Percentiles rank a stretch among this genome's conserved stretches.
Conservation (phyloP, 106 monocot genomes). For the Gastrodia elata region DNA sequence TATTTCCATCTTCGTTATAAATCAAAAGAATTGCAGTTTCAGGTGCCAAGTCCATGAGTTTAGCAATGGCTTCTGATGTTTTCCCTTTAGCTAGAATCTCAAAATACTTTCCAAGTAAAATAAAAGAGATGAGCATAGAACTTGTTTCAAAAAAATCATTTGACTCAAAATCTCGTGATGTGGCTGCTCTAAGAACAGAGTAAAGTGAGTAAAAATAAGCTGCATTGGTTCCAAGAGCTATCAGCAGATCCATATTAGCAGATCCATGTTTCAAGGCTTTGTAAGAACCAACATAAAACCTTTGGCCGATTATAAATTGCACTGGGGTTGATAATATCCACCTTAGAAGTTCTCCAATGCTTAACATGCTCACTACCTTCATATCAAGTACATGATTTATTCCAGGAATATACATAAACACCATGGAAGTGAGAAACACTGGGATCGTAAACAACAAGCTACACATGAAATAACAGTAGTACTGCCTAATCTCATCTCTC, state of each 20-base stretch:
- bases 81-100: constrained; percentile 29
- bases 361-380: constrained; percentile 14
- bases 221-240: constrained; percentile 22
- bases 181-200: constrained; percentile 8
- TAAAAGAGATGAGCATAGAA: constrained; percentile 25
- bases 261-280: constrained; percentile 19
- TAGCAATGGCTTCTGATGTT: constrained; percentile 25
- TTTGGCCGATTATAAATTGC: constrained; percentile 19
- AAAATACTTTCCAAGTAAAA: constrained; percentile 27
- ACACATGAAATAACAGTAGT: constrained; percentile 54
- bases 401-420: constrained; percentile 18
- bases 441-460: constrained; percentile 56
- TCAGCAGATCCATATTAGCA: constrained; percentile 27
- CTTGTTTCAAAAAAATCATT: constrained; percentile 24
- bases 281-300: constrained; percentile 21
- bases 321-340: constrained; percentile 19
- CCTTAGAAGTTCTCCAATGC: constrained; percentile 9
- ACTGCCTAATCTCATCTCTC: constrained; percentile 56
- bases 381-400: constrained; percentile 39
- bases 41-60: constrained; percentile 19
- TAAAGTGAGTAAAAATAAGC: constrained; percentile 25
- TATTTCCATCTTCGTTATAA: constrained; percentile 10
- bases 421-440: constrained; percentile 19
- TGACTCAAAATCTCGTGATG: constrained; percentile 3
- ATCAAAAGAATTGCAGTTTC: constrained; percentile 16